phyloP scores from a whole-genome alignment of 208 protist genomes.

The Trypanosoma scelopori region DNA sequence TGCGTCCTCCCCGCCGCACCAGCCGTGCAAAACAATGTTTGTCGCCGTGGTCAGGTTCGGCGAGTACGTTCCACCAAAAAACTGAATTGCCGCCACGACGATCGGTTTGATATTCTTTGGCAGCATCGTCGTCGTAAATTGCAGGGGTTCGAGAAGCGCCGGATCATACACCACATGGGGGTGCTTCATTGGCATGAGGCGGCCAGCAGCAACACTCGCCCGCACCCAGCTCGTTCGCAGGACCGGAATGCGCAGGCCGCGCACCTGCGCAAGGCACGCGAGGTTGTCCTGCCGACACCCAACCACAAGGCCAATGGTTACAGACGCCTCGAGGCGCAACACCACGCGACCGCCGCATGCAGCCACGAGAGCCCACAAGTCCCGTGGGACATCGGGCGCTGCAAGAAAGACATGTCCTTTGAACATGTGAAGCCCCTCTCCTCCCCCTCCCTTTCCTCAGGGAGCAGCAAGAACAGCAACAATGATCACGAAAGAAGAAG shows the following conservation, averaged over 20 bases:
- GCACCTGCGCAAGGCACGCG: conserved; percentile 10
- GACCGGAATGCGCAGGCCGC: conserved; percentile 44
- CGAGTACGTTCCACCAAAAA: conserved; percentile 69
- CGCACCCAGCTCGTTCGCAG: conserved; percentile 58
- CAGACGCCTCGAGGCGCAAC: conserved; percentile 22
- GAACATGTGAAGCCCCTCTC: conserved; percentile 24
- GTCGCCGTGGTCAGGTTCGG: conserved; percentile 53
- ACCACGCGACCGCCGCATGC: conserved; percentile 47
- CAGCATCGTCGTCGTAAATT: conserved; percentile 68
- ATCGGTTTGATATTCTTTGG: conserved; percentile 47
- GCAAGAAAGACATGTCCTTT: conserved; percentile 43
- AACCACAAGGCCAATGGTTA: conserved; percentile 40
- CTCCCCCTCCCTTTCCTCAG: not conserved
- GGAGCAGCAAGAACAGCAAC: too few species aligned
- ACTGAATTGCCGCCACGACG: conserved; percentile 63
- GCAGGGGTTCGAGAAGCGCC: conserved; percentile 38
- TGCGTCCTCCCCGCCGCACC: not conserved
- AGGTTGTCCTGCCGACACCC: conserved; percentile 15
- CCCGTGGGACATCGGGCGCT: conserved; percentile 26
- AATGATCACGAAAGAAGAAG: too few species aligned
- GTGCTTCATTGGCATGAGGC: conserved; percentile 13
- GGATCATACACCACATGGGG: conserved; percentile 48
- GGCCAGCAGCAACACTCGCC: conserved; percentile 28
- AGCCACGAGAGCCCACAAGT: conserved; percentile 34
- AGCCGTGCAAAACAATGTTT: conserved; percentile 48